phyloP scores from a whole-genome alignment of 305 asterid species.

The Solanum chacoense region DNA sequence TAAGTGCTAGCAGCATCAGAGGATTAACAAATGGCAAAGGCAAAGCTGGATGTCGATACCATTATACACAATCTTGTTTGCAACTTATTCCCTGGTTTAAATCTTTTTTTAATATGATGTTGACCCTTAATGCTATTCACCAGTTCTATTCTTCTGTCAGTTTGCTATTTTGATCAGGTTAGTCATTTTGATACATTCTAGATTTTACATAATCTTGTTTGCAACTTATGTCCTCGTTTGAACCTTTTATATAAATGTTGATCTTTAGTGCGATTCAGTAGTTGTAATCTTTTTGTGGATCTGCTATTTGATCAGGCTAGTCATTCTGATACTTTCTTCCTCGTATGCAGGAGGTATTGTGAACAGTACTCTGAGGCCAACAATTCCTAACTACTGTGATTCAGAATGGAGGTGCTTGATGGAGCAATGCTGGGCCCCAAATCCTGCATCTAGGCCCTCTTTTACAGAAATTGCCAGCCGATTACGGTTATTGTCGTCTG shows the following conservation, averaged over 20 bases:
- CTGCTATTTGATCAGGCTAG: not conserved
- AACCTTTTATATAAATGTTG: not conserved
- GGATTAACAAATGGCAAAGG: not conserved
- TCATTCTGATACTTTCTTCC: not conserved
- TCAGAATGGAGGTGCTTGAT: conserved; percentile 56
- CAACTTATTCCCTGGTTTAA: not conserved
- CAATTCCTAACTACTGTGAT: conserved; percentile 59
- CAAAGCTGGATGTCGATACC: not conserved
- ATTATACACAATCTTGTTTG: not conserved
- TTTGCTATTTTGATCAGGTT: not conserved
- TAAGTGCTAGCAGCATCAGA: not conserved
- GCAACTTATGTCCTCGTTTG: not conserved
- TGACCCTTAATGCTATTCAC: not conserved
- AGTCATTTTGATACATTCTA: not conserved
- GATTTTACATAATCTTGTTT: not conserved
- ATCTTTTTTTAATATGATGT: not conserved
- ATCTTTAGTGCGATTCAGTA: not conserved
- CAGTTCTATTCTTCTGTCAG: not conserved
- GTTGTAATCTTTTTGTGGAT: not conserved
- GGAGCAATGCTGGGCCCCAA: conserved; percentile 81
- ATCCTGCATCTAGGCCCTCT: conserved; percentile 51
- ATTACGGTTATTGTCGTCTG: conserved; percentile 31
- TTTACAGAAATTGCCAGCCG: conserved; percentile 58
- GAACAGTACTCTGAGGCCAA: conserved; percentile 67
- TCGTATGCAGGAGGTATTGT: conserved; percentile 59